Evolutionary conservation across 345 rosid species (phyloP).

Genomic region (Ceriops tagal): DNA sequence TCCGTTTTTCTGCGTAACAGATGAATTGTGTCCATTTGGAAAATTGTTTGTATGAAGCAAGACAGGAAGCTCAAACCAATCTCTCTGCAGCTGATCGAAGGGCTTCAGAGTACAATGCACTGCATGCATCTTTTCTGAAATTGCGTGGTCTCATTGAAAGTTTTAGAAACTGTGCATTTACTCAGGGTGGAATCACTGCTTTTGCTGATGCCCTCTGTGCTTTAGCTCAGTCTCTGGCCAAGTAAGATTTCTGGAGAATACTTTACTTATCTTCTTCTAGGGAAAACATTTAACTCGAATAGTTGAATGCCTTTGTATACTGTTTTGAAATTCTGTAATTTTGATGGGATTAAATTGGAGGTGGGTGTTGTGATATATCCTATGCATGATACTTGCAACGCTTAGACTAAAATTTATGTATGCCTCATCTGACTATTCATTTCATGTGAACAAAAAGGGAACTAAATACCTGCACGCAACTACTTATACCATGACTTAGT

Average conservation of each 20-base stretch:
- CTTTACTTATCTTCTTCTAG: not conserved
- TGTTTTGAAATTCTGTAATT: not conserved
- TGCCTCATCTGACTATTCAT: no score
- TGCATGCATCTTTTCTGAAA: constrained; percentile 87
- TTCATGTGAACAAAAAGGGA: no score
- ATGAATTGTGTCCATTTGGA: constrained; percentile 98
- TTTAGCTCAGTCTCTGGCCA: constrained; percentile 85
- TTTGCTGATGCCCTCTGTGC: constrained; percentile 73
- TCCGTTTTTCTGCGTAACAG: constrained; percentile 32
- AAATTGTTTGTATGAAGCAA: constrained; percentile 96
- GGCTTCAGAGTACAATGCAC: constrained; percentile 73
- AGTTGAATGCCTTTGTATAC: not conserved
- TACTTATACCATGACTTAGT: no score
- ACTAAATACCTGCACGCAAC: no score
- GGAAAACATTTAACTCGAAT: not conserved
- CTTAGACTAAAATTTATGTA: no score
- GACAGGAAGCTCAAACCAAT: constrained; percentile 97
- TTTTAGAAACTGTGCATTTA: constrained; percentile 57
- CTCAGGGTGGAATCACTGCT: constrained; percentile 60
- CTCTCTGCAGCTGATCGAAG: constrained; percentile 90
- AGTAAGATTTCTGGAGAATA: constrained; percentile 47
- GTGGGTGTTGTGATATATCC: no score
- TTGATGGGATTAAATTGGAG: not conserved
- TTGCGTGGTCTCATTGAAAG: constrained; percentile 83
- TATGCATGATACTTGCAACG: no score